A percentile compares a stretch with the other conserved stretches of the same genome.
These are phyloP conservation scores for Komagataella ulmi DNA, from an alignment of 805 yeast genomes.

Conservation along the genomic window DNA sequence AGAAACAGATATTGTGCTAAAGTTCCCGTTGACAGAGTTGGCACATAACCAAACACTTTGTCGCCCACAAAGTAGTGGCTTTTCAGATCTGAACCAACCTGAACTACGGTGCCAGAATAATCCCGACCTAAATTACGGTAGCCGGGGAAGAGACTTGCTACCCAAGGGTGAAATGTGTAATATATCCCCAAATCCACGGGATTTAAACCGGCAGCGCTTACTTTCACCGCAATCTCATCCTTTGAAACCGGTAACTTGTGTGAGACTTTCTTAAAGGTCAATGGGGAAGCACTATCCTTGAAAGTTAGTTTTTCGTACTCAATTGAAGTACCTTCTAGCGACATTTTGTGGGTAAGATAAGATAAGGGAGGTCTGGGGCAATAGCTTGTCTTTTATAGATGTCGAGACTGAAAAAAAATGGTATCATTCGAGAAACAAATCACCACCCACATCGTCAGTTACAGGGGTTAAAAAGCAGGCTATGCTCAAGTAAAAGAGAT, in stretches of 20 bases:
- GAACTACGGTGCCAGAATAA: constrained; percentile 11
- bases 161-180: background rate
- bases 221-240: background rate
- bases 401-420: too few species aligned
- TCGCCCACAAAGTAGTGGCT: constrained; percentile 8
- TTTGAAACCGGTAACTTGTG: background rate
- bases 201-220: background rate
- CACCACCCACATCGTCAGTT: too few species aligned
- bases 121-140: constrained; percentile 9
- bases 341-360: background rate
- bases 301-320: background rate
- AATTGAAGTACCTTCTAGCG: background rate
- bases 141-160: background rate
- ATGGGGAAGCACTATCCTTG: background rate
- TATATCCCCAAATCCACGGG: background rate
- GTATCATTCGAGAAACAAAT: too few species aligned
- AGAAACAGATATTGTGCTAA: constrained; percentile 31
- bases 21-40: constrained; percentile 20
- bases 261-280: background rate
- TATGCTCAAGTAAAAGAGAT: background rate
- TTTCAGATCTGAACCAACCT: constrained; percentile 8
- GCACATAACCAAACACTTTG: constrained; percentile 7
- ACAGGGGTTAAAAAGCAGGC: background rate
- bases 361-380: background rate
- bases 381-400: too few species aligned